Conservation (phyloP, 1,139 yeast species). For the Protomyces inundatus region DNA sequence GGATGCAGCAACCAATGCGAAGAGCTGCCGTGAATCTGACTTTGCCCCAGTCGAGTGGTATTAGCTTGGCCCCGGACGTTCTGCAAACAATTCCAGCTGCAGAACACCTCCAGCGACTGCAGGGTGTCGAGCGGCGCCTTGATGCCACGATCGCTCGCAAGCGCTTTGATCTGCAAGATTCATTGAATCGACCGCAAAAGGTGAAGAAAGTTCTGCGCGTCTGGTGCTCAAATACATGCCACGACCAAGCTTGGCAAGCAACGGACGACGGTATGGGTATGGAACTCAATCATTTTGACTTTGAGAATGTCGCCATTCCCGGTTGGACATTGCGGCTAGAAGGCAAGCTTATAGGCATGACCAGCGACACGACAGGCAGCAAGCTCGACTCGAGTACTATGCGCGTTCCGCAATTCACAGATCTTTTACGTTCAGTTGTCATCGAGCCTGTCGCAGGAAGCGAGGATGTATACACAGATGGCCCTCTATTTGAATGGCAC, state of each 20-base stretch:
- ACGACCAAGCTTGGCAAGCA: conserved; percentile 87
- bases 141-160: conserved; percentile 80
- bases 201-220: conserved; percentile 60
- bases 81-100: conserved; percentile 62
- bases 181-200: conserved; percentile 41
- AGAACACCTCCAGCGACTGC: conserved; percentile 59
- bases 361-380: conserved; percentile 31
- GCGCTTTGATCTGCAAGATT: conserved; percentile 77
- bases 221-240: conserved; percentile 73
- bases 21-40: too few species aligned
- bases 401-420: conserved; percentile 61
- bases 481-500: conserved; percentile 62
- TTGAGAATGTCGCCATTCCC: conserved; percentile 42
- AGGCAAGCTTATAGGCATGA: conserved; percentile 57
- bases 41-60: too few species aligned
- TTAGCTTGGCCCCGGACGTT: too few species aligned
- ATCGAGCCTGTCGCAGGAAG: conserved; percentile 55
- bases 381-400: conserved; percentile 37
- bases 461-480: conserved; percentile 40
- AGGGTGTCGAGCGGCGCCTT: conserved; percentile 70
- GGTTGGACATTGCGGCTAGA: conserved; percentile 85
- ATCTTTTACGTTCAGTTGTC: conserved; percentile 76
- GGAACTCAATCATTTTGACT: conserved; percentile 38
- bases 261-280: conserved; percentile 28
- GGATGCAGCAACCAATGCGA: too few species aligned